Base-by-base conservation (phyloP, 345 rosid genomes). In the Lepidium aucheri region DNA sequence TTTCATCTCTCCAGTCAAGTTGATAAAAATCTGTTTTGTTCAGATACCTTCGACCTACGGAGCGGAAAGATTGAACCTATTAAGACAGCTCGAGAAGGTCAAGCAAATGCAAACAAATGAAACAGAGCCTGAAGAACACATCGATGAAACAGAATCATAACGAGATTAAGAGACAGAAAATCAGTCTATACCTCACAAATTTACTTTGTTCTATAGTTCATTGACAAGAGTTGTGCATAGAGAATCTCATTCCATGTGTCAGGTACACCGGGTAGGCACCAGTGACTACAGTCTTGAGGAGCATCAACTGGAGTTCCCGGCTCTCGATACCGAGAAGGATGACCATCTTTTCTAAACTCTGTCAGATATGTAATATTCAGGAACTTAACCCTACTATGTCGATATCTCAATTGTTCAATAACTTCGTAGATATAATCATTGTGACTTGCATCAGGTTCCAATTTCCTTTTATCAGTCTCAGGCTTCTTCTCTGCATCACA, bases 1-100 rank as follows among this genome's bases (percentile, higher is more conserved):
- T 70, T 45, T 57, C 10, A 9, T 60, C n/a, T 57, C 24, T 39
- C 35, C 53, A 2, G 11, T 26, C 3, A 54, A 33, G 54, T 51
- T 68, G 63, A 63, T 8, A 47, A 67, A 38, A 20, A 38, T 7
- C 3, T 55, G n/a, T 74, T 53, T 63, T 65, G 65, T 68, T 57
- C 84, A 94, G 96, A 88, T 94, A 77, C 99, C 99, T 62, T 88
- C 95, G 9, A 86, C 97, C 5, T 94, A 94, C 51, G 99, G 99
- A 69, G 59, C 89, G 33, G 97, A 94, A 78, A 86, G 99, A 78
- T 69, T 94, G 74, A 86, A 81, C 77, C 95, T 94, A 20, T 72
- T 90, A 78, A 83, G 97, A 81, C 92, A 88, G 81, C 97, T 88
- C 40, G 91, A 94, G 78, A 86, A 88, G 77, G 81, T 90, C 74